Base-by-base conservation (phyloP, 169 alveolate species). In the Babesia bigemina region DNA sequence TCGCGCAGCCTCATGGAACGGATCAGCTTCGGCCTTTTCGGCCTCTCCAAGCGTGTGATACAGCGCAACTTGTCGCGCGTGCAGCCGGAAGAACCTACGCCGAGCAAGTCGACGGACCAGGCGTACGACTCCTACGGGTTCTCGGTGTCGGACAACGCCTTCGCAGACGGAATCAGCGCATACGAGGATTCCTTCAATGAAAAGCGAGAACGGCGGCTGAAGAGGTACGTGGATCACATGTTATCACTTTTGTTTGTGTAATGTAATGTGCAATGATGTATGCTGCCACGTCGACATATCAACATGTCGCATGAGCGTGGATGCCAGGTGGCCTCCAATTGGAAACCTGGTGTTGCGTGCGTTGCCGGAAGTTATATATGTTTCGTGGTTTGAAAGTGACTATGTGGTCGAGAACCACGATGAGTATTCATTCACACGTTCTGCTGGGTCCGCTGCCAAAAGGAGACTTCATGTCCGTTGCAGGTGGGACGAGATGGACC, bases 201-300 rank as follows among this genome's bases (percentile, higher is more conserved):
- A 28, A 82, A 82, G 62, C 77, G 79, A 11, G 89, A 82, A 26
- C 84, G 89, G 17, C 78, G 89, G 4, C 53, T 73, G 47, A 72
- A 82, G n/a, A 42, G 89, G 89, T 82, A 24, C 28, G 73, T 44
- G 58, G 6, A 21, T 16, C 1, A 28, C 11, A 21, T 56, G 39
- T 24, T 21, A 6, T 7, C 24, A 7, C 6, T 2, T 6, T 3
- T 49, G 24, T 3, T 21, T 19, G 7, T 49, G 2, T 21, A 19
- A 21, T 49, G 24, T n/a, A 21, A 19, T 49, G n/a, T 4, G 57
- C 24, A 21, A 2, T 4, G 8, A 49, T 49, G 7, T 7, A 49
- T 4, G 2, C n/a, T 33, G 39, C 39, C 39, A 6, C 6, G 2
- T 33, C 39, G 39, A 4, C 10, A 33, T 33, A 33, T 33, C 39